Evolutionary conservation across 192 early-diverging fungal genomes (phyloP), one percentile per base, ranked within the genome.

Genomic region (Backusella morwellensis): DNA sequence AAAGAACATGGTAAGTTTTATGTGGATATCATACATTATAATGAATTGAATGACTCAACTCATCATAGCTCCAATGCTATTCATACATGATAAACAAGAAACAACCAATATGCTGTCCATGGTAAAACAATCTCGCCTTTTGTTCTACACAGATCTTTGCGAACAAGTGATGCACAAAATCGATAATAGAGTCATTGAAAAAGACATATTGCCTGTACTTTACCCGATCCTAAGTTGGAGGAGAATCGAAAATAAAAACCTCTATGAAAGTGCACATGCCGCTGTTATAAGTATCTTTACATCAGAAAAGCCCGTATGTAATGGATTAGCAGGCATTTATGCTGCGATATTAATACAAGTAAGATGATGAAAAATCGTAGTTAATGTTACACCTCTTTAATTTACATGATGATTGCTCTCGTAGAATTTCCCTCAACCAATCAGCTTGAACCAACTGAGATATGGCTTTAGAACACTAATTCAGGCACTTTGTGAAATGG

Each of bases 241-340:
- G 6, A 75, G 74, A 44, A 85, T 81, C 23, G 54, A 78, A 32
- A 76, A 86, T 44, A 72, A 78, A 4, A 77, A 83, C 5, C 66
- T 89, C 0, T 89, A 86, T 35, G 86, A 86, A 76, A 85, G 84
- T 29, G 78, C 84, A 15, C 86, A 89, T 76, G 75, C 85, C 19
- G 82, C 84, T 6, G 78, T 86, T 2, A 77, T 89, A 35, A 68
- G 80, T 4, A 79, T 89, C 6, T 87, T 87, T 72, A 63, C 78
- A 69, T 80, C 81, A 40, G 73, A 83, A 47, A 89, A 87, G 50
- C 73, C 66, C 17, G 79, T 87, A 9, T 74, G 82, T 9, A 78
- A 81, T 17, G 78, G 86, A 72, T 66, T 89, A 11, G 83, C 80
- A 26, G 72, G 81, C 11, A 82, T 81, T 26, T 89, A 89, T 77